A percentile compares a stretch with the other conserved stretches of the same genome.
phyloP scores from a whole-genome alignment of 129 eudicot species.

The Lactuca sativa region DNA sequence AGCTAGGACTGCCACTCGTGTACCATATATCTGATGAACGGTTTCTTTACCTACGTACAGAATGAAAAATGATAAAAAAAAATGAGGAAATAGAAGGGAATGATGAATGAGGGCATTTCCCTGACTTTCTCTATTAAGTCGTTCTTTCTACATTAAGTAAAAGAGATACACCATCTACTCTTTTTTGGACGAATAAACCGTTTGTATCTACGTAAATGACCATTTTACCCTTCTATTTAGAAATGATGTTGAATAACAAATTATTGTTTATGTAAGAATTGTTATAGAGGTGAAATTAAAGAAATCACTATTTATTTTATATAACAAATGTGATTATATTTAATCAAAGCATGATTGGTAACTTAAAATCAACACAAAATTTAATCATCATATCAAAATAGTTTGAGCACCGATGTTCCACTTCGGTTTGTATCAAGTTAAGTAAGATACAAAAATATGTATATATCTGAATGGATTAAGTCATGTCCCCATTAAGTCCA shows the following conservation, averaged over 20 bases:
- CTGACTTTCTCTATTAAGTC: too few relatives aligned
- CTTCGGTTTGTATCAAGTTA: not conserved
- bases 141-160: too few relatives aligned
- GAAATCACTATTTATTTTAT: too few relatives aligned
- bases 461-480: not conserved
- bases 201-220: not conserved
- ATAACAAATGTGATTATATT: not conserved
- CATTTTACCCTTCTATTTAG: not conserved
- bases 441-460: too few relatives aligned
- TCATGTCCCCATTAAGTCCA: not conserved
- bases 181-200: too few relatives aligned
- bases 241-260: not conserved
- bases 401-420: not conserved
- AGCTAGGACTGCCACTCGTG: constrained; percentile 93
- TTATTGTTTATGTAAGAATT: not conserved
- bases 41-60: constrained; percentile 71
- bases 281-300: not conserved
- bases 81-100: not conserved
- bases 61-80: constrained; percentile 8
- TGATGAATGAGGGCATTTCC: too few relatives aligned
- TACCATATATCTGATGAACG: constrained; percentile 81
- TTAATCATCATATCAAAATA: too few relatives aligned
- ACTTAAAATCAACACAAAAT: not conserved
- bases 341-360: not conserved
- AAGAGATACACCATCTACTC: too few relatives aligned